A percentile compares a stretch with the other conserved stretches of the same genome.
These are phyloP conservation scores for Termitomyces sp. DNA, from an alignment of 768 basidiomycete species.

Conservation along the genomic window DNA sequence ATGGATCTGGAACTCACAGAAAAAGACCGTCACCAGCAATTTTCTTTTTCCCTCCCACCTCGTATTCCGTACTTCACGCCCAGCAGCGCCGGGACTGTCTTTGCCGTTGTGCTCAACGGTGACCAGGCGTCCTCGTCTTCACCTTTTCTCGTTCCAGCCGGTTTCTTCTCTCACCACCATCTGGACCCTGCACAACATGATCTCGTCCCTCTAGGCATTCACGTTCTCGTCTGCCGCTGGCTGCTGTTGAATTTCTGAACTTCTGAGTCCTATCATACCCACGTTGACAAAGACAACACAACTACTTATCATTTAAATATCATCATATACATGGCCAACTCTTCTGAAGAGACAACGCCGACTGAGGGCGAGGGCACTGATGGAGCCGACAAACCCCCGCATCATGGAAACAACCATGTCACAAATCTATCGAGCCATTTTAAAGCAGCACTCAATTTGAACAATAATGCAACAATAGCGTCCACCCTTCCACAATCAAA, in stretches of 20 bases:
- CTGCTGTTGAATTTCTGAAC: conserved; percentile 11
- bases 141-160: conserved; percentile 14
- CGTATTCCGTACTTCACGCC: not conserved
- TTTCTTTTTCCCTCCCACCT: conserved; percentile 15
- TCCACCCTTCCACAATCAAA: conserved; percentile 7
- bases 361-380: conserved; percentile 56
- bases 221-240: conserved; percentile 18
- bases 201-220: conserved; percentile 34
- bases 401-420: conserved; percentile 23
- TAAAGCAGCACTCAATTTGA: conserved; percentile 20
- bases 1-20: conserved; percentile 18
- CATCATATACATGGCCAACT: conserved; percentile 35
- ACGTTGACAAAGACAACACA: conserved; percentile 18
- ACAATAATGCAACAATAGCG: conserved; percentile 17
- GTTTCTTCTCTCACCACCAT: conserved; percentile 23
- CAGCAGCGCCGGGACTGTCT: not conserved
- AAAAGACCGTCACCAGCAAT: conserved; percentile 13
- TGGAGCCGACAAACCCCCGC: conserved; percentile 56
- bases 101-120: conserved; percentile 12
- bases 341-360: conserved; percentile 47
- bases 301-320: conserved; percentile 17
- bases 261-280: not conserved
- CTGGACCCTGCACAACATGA: conserved; percentile 40
- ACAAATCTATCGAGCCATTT: conserved; percentile 22
- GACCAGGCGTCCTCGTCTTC: conserved; percentile 16